A percentile compares a stretch with the other conserved stretches of the same genome.
Evolutionary conservation across 139 green algal genomes (phyloP).

Genomic region (Volvox reticuliferus): DNA sequence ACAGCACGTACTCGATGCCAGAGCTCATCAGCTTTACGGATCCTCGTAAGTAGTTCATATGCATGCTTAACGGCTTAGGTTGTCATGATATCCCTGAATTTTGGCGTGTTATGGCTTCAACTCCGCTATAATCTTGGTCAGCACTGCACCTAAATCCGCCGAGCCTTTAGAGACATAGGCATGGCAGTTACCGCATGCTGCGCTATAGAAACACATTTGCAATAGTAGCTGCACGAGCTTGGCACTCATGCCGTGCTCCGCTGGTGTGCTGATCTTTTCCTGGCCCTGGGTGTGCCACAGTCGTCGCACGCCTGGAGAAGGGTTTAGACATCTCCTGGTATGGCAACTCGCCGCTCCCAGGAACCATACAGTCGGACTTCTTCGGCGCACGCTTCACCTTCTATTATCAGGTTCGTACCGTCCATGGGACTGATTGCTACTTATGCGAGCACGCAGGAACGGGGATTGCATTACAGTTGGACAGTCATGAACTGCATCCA

Average conservation of each 20-base stretch:
- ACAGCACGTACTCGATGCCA: slow-evolving; percentile 8
- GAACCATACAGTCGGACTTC: slow-evolving; percentile 36
- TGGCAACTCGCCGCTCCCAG: not conserved
- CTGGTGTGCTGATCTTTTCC: too few relatives aligned
- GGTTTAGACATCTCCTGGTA: slow-evolving; percentile 35
- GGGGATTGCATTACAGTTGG: too few relatives aligned
- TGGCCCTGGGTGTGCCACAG: not conserved
- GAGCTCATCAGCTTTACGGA: slow-evolving; percentile 15
- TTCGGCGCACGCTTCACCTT: slow-evolving; percentile 56
- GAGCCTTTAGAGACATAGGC: too few relatives aligned
- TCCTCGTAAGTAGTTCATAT: slow-evolving; percentile 14
- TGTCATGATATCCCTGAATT: not conserved
- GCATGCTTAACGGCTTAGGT: not conserved
- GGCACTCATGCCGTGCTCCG: too few relatives aligned
- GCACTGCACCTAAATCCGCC: too few relatives aligned
- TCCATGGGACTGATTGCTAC: not conserved
- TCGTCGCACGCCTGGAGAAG: slow-evolving; percentile 10
- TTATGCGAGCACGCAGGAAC: too few relatives aligned
- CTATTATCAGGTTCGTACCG: slow-evolving; percentile 42
- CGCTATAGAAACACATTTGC: too few relatives aligned
- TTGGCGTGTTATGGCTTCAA: not conserved
- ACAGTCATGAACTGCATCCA: too few relatives aligned
- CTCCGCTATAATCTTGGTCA: not conserved
- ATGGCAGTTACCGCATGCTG: too few relatives aligned
- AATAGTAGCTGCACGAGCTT: too few relatives aligned